These are phyloP conservation scores for Corymbia calophylla DNA, from an alignment of 441 rosid genomes.

Conservation along the genomic window DNA sequence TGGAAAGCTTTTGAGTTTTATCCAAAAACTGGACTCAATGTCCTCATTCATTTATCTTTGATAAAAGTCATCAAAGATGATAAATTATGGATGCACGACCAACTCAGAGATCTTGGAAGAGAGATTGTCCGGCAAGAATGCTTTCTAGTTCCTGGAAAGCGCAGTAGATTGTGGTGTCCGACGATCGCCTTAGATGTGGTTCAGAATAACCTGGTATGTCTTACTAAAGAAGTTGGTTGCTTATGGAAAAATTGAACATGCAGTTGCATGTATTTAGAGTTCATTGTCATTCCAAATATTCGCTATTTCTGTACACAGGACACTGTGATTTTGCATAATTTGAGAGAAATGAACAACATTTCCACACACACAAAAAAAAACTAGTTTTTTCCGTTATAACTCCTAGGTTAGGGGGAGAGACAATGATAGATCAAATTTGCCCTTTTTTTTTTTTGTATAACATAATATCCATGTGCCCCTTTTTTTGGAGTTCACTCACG, in stretches of 20 bases:
- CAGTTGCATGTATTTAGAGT: background rate
- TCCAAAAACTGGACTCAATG: background rate
- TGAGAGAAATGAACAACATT: background rate
- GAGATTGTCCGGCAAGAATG: background rate
- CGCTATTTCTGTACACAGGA: background rate
- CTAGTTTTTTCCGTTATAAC: background rate
- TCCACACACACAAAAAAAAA: background rate
- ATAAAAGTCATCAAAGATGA: background rate
- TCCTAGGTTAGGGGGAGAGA: background rate
- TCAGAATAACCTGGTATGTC: background rate
- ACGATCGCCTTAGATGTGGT: background rate
- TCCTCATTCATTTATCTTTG: background rate
- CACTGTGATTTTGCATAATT: background rate
- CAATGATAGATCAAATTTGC: background rate
- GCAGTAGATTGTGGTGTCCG: background rate
- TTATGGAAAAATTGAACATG: background rate
- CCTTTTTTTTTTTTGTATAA: background rate
- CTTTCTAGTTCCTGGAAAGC: background rate
- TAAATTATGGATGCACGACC: background rate
- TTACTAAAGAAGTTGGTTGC: background rate
- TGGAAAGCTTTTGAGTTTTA: background rate
- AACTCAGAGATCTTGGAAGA: background rate
- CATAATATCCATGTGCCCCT: background rate
- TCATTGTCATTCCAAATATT: fast-evolving
- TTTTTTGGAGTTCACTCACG: background rate